Conservation (phyloP, 768 basidiomycete species). For the Russula griseocarnosa region DNA sequence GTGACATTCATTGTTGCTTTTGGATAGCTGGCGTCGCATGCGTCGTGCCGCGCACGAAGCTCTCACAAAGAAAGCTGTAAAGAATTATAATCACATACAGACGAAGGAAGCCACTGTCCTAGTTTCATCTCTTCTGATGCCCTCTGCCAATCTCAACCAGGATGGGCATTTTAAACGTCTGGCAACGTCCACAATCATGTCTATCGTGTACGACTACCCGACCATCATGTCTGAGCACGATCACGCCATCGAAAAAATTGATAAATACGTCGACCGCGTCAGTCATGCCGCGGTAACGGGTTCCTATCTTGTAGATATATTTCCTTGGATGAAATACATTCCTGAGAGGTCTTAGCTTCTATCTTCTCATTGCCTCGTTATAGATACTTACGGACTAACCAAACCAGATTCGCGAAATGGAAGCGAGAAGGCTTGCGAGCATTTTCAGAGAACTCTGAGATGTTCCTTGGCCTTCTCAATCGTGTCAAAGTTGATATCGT, state of each 20-base stretch:
- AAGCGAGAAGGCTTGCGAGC: slow-evolving; percentile 27
- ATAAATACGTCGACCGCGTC: background rate
- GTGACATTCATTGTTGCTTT: too few relatives aligned
- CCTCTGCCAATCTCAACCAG: too few relatives aligned
- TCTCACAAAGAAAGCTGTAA: too few relatives aligned
- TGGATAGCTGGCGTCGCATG: slow-evolving; percentile 36
- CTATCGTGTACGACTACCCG: slow-evolving; percentile 32
- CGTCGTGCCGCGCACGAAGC: slow-evolving; percentile 36
- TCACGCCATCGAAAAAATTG: background rate
- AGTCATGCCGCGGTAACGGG: background rate
- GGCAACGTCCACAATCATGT: too few relatives aligned
- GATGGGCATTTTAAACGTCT: too few relatives aligned
- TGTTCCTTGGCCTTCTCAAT: slow-evolving; percentile 26
- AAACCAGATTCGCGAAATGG: slow-evolving; percentile 29
- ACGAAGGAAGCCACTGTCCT: too few relatives aligned
- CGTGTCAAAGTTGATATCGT: slow-evolving; percentile 25
- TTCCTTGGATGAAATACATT: slow-evolving; percentile 21
- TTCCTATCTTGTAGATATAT: background rate
- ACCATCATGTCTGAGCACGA: slow-evolving; percentile 8
- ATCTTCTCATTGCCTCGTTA: background rate
- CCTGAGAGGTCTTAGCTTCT: slow-evolving; percentile 5
- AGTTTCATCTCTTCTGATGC: too few relatives aligned
- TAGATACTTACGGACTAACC: background rate
- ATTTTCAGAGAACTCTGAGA: background rate
- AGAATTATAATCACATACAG: too few relatives aligned